Percentiles rank a stretch among this genome's conserved stretches.
These are phyloP conservation scores for Nothophytophthora sp. DNA, from an alignment of 352 stramenopile genomes.

Conservation along the genomic window DNA sequence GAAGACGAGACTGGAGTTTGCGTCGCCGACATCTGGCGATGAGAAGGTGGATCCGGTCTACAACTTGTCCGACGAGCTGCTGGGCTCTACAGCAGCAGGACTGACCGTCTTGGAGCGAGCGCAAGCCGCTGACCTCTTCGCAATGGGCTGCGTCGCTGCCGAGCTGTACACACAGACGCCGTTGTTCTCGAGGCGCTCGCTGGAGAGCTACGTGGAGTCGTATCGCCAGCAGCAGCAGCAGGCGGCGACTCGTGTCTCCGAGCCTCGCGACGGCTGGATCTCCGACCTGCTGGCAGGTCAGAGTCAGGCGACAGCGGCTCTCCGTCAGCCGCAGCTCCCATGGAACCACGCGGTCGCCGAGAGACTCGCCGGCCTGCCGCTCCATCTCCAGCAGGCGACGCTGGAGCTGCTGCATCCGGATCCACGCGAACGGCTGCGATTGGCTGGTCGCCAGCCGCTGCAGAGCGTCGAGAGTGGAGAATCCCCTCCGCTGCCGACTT, in stretches of 20 bases:
- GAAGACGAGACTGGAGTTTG: too few species aligned
- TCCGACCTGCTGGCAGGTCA: conserved; percentile 17
- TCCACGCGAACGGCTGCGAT: conserved; percentile 36
- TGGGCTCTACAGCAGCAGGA: neutral
- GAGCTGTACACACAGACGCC: conserved; percentile 64
- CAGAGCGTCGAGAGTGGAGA: too few species aligned
- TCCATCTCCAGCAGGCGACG: conserved; percentile 56
- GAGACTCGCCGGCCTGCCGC: conserved; percentile 32
- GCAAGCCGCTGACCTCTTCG: conserved; percentile 55
- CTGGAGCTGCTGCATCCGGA: conserved; percentile 52
- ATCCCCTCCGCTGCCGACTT: conserved; percentile 2
- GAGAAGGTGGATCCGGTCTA: conserved; percentile 52
- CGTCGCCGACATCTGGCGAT: too few species aligned
- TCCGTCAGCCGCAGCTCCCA: conserved; percentile 2
- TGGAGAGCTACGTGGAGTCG: conserved; percentile 37
- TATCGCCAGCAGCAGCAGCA: conserved; percentile 17
- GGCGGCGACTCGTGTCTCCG: neutral
- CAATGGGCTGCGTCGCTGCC: conserved; percentile 64
- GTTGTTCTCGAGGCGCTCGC: conserved; percentile 58
- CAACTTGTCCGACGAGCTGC: conserved; percentile 18
- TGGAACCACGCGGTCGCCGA: conserved; percentile 34
- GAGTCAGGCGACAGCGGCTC: too few species aligned
- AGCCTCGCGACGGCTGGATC: conserved; percentile 28
- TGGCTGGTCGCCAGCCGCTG: too few species aligned
- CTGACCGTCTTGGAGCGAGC: conserved; percentile 33